Evolutionary conservation across 495 filamentous ascomycete species (phyloP).

Genomic region (Parathielavia hyrcaniae): DNA sequence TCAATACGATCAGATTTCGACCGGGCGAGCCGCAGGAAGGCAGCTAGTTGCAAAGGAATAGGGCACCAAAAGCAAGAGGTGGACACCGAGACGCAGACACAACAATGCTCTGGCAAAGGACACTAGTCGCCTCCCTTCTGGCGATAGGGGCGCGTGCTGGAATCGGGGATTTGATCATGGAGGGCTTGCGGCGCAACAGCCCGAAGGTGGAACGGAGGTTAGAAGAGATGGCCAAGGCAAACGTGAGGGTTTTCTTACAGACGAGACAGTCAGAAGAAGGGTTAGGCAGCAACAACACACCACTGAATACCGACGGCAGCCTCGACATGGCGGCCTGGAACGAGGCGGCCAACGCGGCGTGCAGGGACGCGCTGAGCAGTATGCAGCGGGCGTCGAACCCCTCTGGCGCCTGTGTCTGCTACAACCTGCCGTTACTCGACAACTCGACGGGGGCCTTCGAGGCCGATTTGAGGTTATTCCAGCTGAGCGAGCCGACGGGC

Average conservation of each 20-base stretch:
- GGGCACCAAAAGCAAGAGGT: slow-evolving; percentile 15
- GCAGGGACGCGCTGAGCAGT: slow-evolving; percentile 40
- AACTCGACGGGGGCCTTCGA: slow-evolving; percentile 59
- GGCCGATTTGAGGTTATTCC: slow-evolving; percentile 64
- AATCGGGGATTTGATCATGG: slow-evolving; percentile 23
- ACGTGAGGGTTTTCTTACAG: slow-evolving; percentile 21
- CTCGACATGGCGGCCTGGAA: slow-evolving; percentile 49
- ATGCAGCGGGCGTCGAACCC: slow-evolving; percentile 55
- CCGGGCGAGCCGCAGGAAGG: slow-evolving; percentile 22
- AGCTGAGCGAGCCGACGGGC: slow-evolving; percentile 50
- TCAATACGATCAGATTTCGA: slow-evolving; percentile 7
- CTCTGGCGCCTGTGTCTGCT: slow-evolving; percentile 70
- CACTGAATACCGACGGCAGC: slow-evolving; percentile 30
- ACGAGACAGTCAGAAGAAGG: slow-evolving; percentile 18
- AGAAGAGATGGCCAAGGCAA: slow-evolving; percentile 27
- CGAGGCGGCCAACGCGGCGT: slow-evolving; percentile 46
- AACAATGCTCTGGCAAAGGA: slow-evolving; percentile 30
- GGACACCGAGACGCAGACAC: slow-evolving; percentile 15
- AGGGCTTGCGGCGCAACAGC: slow-evolving; percentile 25
- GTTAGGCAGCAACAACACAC: slow-evolving; percentile 11
- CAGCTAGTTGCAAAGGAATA: slow-evolving; percentile 9
- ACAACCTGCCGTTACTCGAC: slow-evolving; percentile 62
- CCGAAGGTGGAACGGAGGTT: slow-evolving; percentile 22
- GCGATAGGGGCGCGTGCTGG: slow-evolving; percentile 28
- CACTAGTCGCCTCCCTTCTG: slow-evolving; percentile 27